These are phyloP conservation scores for Euphrasia confusa DNA, from an alignment of 257 asterid species.

Conservation along the genomic window DNA sequence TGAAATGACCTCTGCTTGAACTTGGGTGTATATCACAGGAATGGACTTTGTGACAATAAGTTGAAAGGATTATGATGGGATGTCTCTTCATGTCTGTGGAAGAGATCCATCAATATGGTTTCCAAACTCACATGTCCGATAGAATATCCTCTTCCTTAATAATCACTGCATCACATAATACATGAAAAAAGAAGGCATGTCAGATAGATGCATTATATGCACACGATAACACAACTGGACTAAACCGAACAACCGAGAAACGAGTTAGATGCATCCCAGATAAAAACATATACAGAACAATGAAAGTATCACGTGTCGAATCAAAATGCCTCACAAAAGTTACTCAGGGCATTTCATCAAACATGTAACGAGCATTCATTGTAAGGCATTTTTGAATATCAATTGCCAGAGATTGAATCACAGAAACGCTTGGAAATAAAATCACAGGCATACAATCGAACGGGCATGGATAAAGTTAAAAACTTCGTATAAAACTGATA, in stretches of 20 bases:
- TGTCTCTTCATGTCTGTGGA: conserved; percentile 61
- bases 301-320: neutral
- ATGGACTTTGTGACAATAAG: conserved; percentile 30
- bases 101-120: conserved; percentile 45
- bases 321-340: neutral
- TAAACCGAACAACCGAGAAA: neutral
- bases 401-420: conserved; percentile 7
- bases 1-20: conserved; percentile 31
- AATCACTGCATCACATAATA: conserved; percentile 43
- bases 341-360: conserved; percentile 34
- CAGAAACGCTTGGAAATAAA: neutral
- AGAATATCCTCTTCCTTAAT: conserved; percentile 28
- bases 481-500: neutral
- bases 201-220: neutral
- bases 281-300: neutral
- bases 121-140: conserved; percentile 24
- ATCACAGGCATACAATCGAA: neutral
- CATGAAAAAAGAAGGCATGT: conserved; percentile 7
- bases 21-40: conserved; percentile 27
- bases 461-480: neutral
- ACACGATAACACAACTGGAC: neutral
- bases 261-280: conserved; percentile 10
- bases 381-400: neutral
- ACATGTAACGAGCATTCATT: conserved; percentile 22
- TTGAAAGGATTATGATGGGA: conserved; percentile 37